Conservation (phyloP, 495 filamentous ascomycete genomes). For the Jackrogersella multiformis region DNA sequence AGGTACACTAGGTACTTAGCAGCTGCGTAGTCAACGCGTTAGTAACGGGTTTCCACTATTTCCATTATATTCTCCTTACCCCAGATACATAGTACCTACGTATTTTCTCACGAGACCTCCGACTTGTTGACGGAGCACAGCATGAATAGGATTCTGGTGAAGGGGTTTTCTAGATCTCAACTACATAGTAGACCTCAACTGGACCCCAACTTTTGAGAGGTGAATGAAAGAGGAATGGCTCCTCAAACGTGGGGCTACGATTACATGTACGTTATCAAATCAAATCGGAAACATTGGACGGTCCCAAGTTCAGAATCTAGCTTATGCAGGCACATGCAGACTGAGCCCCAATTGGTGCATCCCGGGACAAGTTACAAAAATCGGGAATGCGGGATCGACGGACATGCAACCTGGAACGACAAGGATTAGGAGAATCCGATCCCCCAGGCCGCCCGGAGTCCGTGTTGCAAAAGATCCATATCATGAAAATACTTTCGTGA, state of each 20-base stretch:
- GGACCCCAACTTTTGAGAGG: slow-evolving; percentile 35
- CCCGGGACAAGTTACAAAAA: slow-evolving; percentile 21
- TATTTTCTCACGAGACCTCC: no score
- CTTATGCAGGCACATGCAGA: slow-evolving; percentile 41
- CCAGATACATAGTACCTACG: not conserved
- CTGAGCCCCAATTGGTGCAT: slow-evolving; percentile 29
- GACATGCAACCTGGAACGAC: slow-evolving; percentile 37
- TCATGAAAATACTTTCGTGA: slow-evolving; percentile 35
- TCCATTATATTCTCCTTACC: slow-evolving; percentile 5
- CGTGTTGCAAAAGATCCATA: slow-evolving; percentile 31
- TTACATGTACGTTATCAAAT: slow-evolving; percentile 36
- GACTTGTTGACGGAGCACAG: slow-evolving; percentile 16
- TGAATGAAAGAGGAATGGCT: slow-evolving; percentile 18
- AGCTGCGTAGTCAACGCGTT: slow-evolving; percentile 8
- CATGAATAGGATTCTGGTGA: slow-evolving; percentile 9
- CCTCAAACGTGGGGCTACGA: slow-evolving; percentile 17
- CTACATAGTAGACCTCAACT: not conserved
- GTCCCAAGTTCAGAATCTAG: slow-evolving; percentile 38
- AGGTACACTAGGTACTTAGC: no score
- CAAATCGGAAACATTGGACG: slow-evolving; percentile 45
- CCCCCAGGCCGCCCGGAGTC: slow-evolving; percentile 34
- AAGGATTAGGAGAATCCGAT: slow-evolving; percentile 39
- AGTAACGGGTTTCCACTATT: slow-evolving; percentile 4
- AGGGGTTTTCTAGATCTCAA: slow-evolving; percentile 9
- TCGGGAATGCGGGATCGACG: slow-evolving; percentile 41